Conservation (phyloP, 2,329 filamentous ascomycete genomes). For the Nemania abortiva region DNA sequence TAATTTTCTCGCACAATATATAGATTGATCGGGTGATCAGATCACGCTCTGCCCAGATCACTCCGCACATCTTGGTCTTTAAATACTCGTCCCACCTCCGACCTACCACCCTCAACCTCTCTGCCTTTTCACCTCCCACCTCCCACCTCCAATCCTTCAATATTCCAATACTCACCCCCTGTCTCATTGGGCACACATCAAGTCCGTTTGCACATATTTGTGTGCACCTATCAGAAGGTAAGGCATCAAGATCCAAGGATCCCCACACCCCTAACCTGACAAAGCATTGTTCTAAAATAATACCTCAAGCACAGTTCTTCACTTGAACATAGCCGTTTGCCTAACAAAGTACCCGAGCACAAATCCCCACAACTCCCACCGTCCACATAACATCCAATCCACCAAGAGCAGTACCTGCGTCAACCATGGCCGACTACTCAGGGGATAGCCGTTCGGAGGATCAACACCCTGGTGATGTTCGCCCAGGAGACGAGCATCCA, state of each 20-base stretch:
- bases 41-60: background rate
- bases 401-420: background rate
- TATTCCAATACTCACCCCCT: background rate
- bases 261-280: background rate
- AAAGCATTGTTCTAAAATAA: background rate
- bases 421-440: background rate
- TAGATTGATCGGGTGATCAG: background rate
- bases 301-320: background rate
- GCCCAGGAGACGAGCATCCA: background rate
- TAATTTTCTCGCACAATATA: background rate
- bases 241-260: background rate
- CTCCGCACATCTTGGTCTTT: background rate
- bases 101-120: background rate
- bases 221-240: slow-evolving; percentile 3
- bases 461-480: background rate
- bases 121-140: no score
- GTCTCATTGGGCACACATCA: background rate
- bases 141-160: background rate
- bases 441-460: background rate
- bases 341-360: background rate
- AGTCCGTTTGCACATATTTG: background rate
- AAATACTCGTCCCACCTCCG: background rate
- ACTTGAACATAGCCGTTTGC: background rate
- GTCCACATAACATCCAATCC: background rate
- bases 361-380: background rate